Conservation (phyloP, 306 rosid genomes). For the Cucurbita pepo region DNA sequence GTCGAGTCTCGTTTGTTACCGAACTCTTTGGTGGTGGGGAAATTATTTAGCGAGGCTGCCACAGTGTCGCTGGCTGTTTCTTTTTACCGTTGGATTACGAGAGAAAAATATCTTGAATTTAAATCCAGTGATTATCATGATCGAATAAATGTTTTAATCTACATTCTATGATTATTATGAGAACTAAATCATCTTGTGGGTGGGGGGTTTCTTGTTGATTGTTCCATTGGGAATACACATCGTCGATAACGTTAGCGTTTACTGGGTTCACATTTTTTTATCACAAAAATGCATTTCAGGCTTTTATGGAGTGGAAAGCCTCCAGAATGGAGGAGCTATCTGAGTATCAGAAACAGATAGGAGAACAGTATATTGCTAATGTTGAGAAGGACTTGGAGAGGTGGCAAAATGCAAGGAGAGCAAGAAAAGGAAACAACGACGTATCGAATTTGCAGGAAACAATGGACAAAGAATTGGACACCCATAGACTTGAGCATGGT, state of each 20-base stretch:
- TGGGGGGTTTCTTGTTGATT: not conserved
- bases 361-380: slow-evolving; percentile 72
- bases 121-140: no score
- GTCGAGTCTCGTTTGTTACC: not conserved
- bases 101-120: no score
- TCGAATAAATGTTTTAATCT: no score
- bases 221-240: not conserved
- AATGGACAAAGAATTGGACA: slow-evolving; percentile 95
- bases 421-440: slow-evolving; percentile 48
- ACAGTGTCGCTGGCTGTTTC: no score
- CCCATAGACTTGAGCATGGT: slow-evolving; percentile 97
- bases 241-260: no score
- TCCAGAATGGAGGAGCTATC: slow-evolving; percentile 80
- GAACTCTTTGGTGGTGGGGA: no score
- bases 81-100: no score
- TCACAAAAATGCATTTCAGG: slow-evolving; percentile 24
- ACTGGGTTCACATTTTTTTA: not conserved
- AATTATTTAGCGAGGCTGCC: no score
- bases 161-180: no score
- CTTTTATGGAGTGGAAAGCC: slow-evolving; percentile 69
- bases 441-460: slow-evolving; percentile 81
- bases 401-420: slow-evolving; percentile 84
- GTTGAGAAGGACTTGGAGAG: slow-evolving; percentile 90
- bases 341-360: slow-evolving; percentile 73
- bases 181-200: not conserved